Evolutionary conservation across 805 yeast species (phyloP).

Genomic region (Myxozyma vanderwaltii): DNA sequence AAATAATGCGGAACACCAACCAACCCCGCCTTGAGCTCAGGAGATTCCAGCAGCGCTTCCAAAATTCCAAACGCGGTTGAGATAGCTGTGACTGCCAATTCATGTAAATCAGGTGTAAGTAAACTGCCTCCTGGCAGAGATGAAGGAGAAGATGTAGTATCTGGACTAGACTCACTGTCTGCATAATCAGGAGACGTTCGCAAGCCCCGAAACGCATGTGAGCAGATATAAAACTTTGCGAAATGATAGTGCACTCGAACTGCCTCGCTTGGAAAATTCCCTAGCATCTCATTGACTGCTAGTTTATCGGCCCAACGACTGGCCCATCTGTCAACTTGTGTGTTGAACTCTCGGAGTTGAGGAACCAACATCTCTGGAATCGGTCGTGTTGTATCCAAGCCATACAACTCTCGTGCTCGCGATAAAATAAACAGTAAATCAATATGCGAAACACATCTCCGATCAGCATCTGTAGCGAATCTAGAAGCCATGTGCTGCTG

Average conservation of each 20-base stretch:
- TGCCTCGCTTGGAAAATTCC: conserved; percentile 27
- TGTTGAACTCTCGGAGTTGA: conserved; percentile 20
- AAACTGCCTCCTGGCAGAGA: conserved; percentile 7
- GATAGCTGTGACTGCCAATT: conserved; percentile 17
- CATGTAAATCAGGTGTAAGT: conserved; percentile 15
- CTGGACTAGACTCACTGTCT: conserved; percentile 2
- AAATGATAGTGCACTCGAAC: conserved; percentile 22
- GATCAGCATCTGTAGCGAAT: conserved; percentile 17
- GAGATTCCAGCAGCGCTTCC: conserved; percentile 14
- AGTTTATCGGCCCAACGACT: conserved; percentile 21
- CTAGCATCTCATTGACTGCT: conserved; percentile 9
- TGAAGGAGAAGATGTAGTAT: neutral
- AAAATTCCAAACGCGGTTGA: conserved; percentile 24
- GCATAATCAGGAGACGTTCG: conserved; percentile 1
- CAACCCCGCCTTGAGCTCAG: conserved; percentile 17
- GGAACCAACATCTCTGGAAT: conserved; percentile 17
- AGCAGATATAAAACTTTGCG: conserved; percentile 27
- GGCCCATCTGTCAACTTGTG: conserved; percentile 26
- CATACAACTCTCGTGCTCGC: conserved; percentile 23
- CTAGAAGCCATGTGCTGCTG: conserved; percentile 19
- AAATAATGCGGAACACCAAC: conserved; percentile 30
- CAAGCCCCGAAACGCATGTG: conserved; percentile 29
- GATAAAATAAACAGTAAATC: conserved; percentile 20
- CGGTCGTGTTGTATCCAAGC: conserved; percentile 18
- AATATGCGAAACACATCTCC: conserved; percentile 21